These are phyloP conservation scores for Wickerhamiella kurtzmanii DNA, from an alignment of 805 yeast genomes.

Conservation along the genomic window DNA sequence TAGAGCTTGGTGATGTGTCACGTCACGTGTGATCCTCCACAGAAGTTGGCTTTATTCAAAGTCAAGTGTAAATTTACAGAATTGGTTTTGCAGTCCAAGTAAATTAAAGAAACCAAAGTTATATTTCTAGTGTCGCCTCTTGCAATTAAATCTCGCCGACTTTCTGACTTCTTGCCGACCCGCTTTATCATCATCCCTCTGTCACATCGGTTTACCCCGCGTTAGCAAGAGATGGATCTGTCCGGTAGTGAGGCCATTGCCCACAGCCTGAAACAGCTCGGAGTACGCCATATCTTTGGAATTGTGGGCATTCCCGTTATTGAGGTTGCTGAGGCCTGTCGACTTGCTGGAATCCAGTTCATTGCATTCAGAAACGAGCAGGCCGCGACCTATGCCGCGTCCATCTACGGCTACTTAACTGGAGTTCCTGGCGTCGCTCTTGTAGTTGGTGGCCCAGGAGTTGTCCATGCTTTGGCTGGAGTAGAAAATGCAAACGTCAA, in stretches of 20 bases:
- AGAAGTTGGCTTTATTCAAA: not conserved
- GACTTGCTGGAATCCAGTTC: conserved; percentile 41
- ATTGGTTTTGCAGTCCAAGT: not conserved
- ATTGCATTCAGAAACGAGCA: conserved; percentile 58
- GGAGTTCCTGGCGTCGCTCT: conserved; percentile 52
- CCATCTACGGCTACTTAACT: conserved; percentile 53
- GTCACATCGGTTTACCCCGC: not conserved
- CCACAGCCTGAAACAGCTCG: conserved; percentile 32
- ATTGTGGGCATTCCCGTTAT: conserved; percentile 67
- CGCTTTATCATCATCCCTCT: conserved; percentile 1
- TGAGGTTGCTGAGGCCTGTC: conserved; percentile 52
- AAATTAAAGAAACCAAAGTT: not conserved
- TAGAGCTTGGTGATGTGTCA: too few species aligned
- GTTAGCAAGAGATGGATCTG: conserved; percentile 4
- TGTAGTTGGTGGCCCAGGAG: conserved; percentile 68
- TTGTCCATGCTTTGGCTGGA: conserved; percentile 56
- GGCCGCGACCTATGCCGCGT: conserved; percentile 64
- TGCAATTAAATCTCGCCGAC: not conserved
- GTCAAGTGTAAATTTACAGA: not conserved
- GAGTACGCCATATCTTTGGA: conserved; percentile 49
- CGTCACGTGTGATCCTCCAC: too few species aligned
- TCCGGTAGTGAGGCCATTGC: conserved; percentile 40
- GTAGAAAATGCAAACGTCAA: conserved; percentile 47
- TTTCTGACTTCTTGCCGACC: not conserved
- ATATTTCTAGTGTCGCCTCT: not conserved